Percentiles rank a stretch among this genome's conserved stretches.
Evolutionary conservation across 805 yeast species (phyloP).

Genomic region (Saccharomycopsis sp.): DNA sequence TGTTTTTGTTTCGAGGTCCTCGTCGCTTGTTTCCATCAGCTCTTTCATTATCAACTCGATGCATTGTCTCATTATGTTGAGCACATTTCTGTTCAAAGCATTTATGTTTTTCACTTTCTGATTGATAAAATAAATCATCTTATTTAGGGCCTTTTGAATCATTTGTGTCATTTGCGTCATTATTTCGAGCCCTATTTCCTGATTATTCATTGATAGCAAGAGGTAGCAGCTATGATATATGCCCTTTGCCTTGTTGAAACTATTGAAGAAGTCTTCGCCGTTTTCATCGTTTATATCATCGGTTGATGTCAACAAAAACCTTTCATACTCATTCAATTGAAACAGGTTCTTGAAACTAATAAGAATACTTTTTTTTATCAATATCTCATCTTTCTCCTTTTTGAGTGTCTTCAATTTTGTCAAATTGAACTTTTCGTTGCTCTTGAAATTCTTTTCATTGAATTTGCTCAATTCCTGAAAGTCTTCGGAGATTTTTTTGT

Average conservation of each 20-base stretch:
- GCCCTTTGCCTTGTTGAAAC: conserved; percentile 52
- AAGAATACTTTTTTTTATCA: conserved; percentile 46
- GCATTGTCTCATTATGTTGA: conserved; percentile 7
- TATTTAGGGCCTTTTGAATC: conserved; percentile 47
- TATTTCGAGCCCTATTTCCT: conserved; percentile 56
- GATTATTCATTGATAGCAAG: conserved; percentile 63
- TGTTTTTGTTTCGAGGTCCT: conserved; percentile 17
- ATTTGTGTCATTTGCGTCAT: conserved; percentile 50
- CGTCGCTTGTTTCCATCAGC: conserved; percentile 2
- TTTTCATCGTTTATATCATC: conserved; percentile 27
- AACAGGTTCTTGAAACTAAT: conserved; percentile 51
- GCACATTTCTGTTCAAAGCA: conserved; percentile 21
- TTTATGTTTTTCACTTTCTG: conserved; percentile 19
- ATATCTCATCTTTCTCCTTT: conserved; percentile 21
- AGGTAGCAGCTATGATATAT: conserved; percentile 65
- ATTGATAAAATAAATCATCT: conserved; percentile 39
- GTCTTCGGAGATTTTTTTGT: conserved; percentile 8
- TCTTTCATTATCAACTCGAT: conserved; percentile 5
- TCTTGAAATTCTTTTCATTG: conserved; percentile 17
- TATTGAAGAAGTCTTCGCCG: conserved; percentile 49
- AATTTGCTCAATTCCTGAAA: conserved; percentile 21
- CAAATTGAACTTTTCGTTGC: conserved; percentile 15
- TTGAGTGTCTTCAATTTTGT: conserved; percentile 22
- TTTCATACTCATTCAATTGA: conserved; percentile 64
- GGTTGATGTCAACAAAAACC: conserved; percentile 23